Base-by-base conservation (phyloP, 441 rosid species). In the Flueggea neowawraea region DNA sequence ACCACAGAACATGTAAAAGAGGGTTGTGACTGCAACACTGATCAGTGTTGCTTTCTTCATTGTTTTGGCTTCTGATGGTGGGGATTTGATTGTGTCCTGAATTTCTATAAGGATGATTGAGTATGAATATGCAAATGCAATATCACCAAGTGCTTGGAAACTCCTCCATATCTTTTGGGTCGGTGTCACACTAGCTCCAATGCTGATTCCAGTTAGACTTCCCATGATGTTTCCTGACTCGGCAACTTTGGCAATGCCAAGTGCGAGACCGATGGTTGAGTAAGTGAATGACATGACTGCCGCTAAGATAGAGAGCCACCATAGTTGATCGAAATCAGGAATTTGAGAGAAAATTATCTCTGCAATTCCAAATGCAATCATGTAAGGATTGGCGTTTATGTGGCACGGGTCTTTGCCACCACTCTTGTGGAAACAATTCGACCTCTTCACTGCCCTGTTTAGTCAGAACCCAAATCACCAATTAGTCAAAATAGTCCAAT, bases 201-300 rank as follows among this genome's bases (percentile, higher is more conserved):
- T 61, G 58, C 67, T 81, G 36, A 93, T 74, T 12, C 98, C 97
- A 0, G 96, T 88, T n/a, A 90, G 58, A 69, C 84, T 88, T 63
- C 98, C 98, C 55, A 39, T 79, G 53, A 87, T 16, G 43, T 60
- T 74, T 12, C 91, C 86, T 55, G 66, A 81, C 51, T 72, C 87
- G 22, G 80, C 82, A 36, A 87, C 95, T 83, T 87, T 69, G 8
- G 75, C 90, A 33, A 93, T 70, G 36, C 95, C 95, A 10, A 90
- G 91, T 31, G 84, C 93, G 0, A 90, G 91, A n/a, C 96, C 97
- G 17, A 84, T 84, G 0, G 83, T 49, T 5, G 98, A 90, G 75
- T 88, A 90, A 58, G 95, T 84, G 74, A 90, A 90, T 62, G 96
- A 90, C 98, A 94, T 94, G 51, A 84, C 78, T 0, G 97, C 97